Evolutionary conservation across 2,329 filamentous ascomycete species (phyloP).

Genomic region (Stenocarpella maydis): DNA sequence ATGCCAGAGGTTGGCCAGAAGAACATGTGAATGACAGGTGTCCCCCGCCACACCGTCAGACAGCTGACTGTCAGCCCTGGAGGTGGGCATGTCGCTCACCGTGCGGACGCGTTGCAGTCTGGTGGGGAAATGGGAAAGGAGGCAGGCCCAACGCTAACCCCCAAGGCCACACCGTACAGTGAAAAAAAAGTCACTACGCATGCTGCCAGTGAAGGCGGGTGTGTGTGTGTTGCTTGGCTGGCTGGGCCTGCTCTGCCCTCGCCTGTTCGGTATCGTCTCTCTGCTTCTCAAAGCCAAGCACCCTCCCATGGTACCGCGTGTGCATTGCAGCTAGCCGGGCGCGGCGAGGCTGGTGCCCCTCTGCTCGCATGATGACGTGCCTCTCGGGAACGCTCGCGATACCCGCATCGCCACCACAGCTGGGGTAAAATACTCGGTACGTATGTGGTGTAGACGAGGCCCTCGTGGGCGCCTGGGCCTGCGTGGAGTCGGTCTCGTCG

Average conservation of each 20-base stretch:
- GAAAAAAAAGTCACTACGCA: neutral
- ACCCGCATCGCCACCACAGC: slow-evolving; percentile 15
- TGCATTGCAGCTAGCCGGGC: slow-evolving; percentile 9
- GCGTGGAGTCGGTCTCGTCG: neutral
- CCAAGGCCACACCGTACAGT: neutral
- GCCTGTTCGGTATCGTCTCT: too few relatives aligned
- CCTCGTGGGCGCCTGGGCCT: slow-evolving; percentile 11
- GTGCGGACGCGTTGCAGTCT: slow-evolving; percentile 21
- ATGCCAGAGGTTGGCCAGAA: neutral
- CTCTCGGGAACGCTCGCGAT: slow-evolving; percentile 1
- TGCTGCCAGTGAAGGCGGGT: neutral
- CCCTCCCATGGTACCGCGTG: too few relatives aligned
- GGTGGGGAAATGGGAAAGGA: slow-evolving; percentile 14
- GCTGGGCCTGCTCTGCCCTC: neutral
- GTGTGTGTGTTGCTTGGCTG: neutral
- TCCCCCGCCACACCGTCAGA: slow-evolving; percentile 6
- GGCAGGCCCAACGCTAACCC: neutral
- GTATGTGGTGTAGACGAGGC: too few relatives aligned
- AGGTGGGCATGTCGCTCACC: slow-evolving; percentile 3
- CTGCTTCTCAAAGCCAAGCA: too few relatives aligned
- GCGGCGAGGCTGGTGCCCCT: slow-evolving; percentile 11
- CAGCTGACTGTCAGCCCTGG: slow-evolving; percentile 14
- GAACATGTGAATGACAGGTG: neutral
- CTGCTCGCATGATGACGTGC: slow-evolving; percentile 24
- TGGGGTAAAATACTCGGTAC: slow-evolving; percentile 1